Conservation (phyloP, 148 eudicot species). For the Fagopyrum esculentum region DNA sequence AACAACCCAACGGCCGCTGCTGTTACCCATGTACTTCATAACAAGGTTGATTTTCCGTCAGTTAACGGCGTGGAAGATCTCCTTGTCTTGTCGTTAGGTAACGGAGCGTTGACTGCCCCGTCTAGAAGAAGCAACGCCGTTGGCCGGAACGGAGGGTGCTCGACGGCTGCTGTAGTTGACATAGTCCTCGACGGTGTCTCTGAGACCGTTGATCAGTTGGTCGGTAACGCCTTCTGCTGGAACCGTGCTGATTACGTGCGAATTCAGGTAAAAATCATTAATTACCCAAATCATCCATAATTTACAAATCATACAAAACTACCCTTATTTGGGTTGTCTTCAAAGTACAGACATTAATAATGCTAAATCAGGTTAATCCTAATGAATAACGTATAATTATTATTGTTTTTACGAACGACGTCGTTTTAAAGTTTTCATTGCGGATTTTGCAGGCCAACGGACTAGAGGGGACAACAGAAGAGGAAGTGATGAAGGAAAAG, state of each 20-base stretch:
- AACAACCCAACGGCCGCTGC: conserved; percentile 71
- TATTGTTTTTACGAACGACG: not conserved
- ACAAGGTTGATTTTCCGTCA: conserved; percentile 58
- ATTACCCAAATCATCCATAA: not conserved
- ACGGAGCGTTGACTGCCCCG: conserved; percentile 32
- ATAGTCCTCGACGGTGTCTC: no score
- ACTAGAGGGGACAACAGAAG: conserved; percentile 17
- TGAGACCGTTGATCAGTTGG: no score
- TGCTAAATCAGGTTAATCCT: no score
- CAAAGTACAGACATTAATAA: no score
- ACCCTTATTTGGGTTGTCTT: no score
- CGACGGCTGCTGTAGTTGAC: no score
- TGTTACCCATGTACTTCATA: conserved; percentile 61
- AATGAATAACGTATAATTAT: no score
- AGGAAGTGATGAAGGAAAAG: conserved; percentile 45
- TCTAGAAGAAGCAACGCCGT: conserved; percentile 15
- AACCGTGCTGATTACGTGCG: conserved; percentile 76
- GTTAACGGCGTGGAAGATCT: conserved; percentile 66
- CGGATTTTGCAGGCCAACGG: conserved; percentile 50
- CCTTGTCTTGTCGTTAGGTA: conserved; percentile 52
- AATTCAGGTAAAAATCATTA: conserved; percentile 51
- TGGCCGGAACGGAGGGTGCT: no score
- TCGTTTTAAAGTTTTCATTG: conserved; percentile 14
- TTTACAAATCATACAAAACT: no score
- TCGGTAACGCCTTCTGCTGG: no score